phyloP scores from a whole-genome alignment of 2,329 filamentous ascomycete genomes.

The Aspergillus carbonarius region DNA sequence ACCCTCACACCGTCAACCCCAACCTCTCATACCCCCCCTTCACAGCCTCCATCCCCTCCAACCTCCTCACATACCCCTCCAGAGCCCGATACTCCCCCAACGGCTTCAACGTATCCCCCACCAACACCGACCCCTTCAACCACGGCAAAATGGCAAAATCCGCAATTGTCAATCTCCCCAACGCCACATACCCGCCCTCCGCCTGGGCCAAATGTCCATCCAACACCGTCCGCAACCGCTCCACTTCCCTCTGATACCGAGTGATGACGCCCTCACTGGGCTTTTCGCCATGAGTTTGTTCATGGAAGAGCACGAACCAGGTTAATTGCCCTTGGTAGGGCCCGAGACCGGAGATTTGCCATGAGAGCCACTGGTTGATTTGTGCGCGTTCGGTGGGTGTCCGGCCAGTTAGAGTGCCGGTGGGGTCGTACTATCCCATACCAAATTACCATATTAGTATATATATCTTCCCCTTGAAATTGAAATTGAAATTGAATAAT shows the following conservation, averaged over 20 bases:
- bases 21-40: too few species aligned
- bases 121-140: conserved; percentile 8
- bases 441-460: too few species aligned
- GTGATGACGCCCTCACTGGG: conserved; percentile 4
- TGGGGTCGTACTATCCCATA: not conserved
- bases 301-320: conserved; percentile 11
- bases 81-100: not conserved
- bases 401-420: conserved; percentile 4
- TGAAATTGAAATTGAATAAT: too few species aligned
- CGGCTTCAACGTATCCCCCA: not conserved
- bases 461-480: too few species aligned
- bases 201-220: conserved; percentile 8
- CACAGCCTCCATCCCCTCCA: not conserved
- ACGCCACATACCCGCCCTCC: conserved; percentile 4
- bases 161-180: conserved; percentile 10
- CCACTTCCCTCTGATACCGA: conserved; percentile 10
- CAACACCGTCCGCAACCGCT: conserved; percentile 9
- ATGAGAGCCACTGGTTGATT: conserved; percentile 12
- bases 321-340: conserved; percentile 11
- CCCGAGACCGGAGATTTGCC: conserved; percentile 11
- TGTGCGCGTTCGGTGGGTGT: conserved; percentile 6
- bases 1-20: too few species aligned
- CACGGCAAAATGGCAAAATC: conserved; percentile 12
- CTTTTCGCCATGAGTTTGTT: conserved; percentile 10
- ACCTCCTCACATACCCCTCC: not conserved